phyloP scores from a whole-genome alignment of 1,139 yeast genomes.

The Casaregolazyma lundiana region DNA sequence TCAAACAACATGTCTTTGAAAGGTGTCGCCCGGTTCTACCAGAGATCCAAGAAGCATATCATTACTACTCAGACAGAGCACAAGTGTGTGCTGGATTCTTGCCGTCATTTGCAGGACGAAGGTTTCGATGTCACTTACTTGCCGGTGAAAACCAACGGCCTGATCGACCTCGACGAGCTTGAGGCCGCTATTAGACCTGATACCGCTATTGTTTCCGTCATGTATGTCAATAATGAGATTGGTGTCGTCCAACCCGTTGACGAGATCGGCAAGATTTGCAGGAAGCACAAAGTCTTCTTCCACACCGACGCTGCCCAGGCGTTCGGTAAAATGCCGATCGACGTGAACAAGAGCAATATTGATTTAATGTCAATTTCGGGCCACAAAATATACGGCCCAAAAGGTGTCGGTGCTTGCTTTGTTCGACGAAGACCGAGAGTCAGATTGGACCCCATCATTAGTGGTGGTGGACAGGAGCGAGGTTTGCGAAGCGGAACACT shows the following conservation, averaged over 20 bases:
- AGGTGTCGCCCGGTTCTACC: constrained; percentile 93
- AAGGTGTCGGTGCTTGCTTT: constrained; percentile 93
- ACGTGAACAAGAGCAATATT: constrained; percentile 89
- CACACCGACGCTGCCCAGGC: constrained; percentile 99
- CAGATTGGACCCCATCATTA: constrained; percentile 87
- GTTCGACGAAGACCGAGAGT: constrained; percentile 98
- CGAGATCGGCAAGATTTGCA: constrained; percentile 86
- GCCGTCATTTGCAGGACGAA: constrained; percentile 91
- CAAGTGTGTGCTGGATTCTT: constrained; percentile 94
- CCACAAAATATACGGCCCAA: constrained; percentile 97
- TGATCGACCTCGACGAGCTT: constrained; percentile 70
- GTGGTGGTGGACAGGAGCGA: constrained; percentile 99
- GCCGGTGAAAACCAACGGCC: constrained; percentile 77
- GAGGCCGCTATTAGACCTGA: constrained; percentile 85
- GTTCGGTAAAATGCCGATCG: constrained; percentile 86
- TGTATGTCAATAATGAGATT: constrained; percentile 98
- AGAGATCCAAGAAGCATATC: constrained; percentile 84
- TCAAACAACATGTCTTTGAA: constrained; percentile 90
- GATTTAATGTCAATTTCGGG: constrained; percentile 92
- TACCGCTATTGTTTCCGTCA: constrained; percentile 84
- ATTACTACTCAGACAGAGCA: constrained; percentile 97
- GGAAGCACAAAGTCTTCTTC: constrained; percentile 84
- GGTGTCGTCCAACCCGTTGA: constrained; percentile 96
- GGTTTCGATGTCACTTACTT: constrained; percentile 95
- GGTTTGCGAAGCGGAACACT: constrained; percentile 96